Percentiles rank a stretch among this genome's conserved stretches.
phyloP scores from a whole-genome alignment of 208 protist genomes.

The Acanthamoeba lenticulata region DNA sequence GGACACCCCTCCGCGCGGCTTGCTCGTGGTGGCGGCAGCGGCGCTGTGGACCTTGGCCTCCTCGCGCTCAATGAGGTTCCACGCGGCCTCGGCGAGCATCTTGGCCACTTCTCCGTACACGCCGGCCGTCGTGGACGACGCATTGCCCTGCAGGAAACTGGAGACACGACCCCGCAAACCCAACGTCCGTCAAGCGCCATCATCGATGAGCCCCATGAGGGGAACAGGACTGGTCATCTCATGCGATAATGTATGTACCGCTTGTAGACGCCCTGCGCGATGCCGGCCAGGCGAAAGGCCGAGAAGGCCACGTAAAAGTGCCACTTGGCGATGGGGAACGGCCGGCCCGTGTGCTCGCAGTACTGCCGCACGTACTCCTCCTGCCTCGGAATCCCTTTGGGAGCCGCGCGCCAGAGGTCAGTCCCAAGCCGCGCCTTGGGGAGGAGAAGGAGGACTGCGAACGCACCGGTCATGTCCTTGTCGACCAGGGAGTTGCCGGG shows the following conservation, averaged over 20 bases:
- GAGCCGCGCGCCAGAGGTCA: too few relatives aligned
- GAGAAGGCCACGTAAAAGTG: constrained; percentile 84
- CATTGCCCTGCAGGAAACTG: constrained; percentile 11
- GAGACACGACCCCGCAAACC: not conserved
- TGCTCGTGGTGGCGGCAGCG: not conserved
- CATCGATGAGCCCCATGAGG: not conserved
- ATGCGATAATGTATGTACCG: constrained; percentile 47
- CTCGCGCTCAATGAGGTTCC: not conserved
- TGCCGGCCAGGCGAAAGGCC: constrained; percentile 81
- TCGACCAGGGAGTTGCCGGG: not conserved
- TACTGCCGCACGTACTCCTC: constrained; percentile 68
- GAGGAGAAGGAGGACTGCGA: too few relatives aligned
- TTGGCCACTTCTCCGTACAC: not conserved
- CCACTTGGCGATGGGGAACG: constrained; percentile 67
- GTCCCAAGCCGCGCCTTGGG: too few relatives aligned
- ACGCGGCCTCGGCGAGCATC: not conserved
- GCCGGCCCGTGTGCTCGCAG: not conserved
- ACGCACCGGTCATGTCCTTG: constrained; percentile 24
- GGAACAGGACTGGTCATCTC: not conserved
- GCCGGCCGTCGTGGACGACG: not conserved
- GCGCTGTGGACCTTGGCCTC: not conserved
- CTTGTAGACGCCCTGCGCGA: constrained; percentile 85
- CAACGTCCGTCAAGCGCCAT: not conserved
- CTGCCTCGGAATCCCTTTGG: constrained; percentile 64
- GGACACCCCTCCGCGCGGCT: not conserved